A percentile compares a stretch with the other conserved stretches of the same genome.
Evolutionary conservation across 1,284 basidiomycete genomes (phyloP).

Genomic region (Ganoderma boninense): DNA sequence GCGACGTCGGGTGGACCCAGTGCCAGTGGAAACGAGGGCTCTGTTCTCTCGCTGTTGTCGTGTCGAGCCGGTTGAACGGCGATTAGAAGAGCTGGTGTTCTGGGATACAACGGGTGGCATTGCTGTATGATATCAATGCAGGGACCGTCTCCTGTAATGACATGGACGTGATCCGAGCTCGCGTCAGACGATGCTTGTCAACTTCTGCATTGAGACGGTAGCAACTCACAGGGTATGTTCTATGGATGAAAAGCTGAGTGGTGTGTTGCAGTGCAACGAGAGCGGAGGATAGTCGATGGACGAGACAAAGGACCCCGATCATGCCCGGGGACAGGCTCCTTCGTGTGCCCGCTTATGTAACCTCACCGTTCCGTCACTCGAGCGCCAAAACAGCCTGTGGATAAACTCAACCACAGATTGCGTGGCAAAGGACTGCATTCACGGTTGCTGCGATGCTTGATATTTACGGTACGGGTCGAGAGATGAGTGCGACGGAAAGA

Average conservation of each 20-base stretch:
- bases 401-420: not conserved
- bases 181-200: not conserved
- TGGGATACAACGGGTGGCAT: constrained; percentile 28
- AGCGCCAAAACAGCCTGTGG: not conserved
- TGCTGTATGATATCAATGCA: not conserved
- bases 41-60: constrained; percentile 35
- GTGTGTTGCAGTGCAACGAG: no score
- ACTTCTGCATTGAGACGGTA: not conserved
- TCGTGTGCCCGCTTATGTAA: constrained; percentile 3
- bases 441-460: not conserved
- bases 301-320: not conserved
- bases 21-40: not conserved
- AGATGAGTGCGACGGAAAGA: not conserved
- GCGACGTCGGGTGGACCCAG: constrained; percentile 25
- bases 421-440: no score
- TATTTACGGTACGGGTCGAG: not conserved
- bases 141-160: not conserved
- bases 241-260: not conserved
- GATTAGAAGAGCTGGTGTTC: constrained; percentile 15
- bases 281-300: not conserved
- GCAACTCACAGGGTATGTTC: constrained; percentile 2
- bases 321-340: not conserved
- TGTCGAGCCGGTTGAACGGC: constrained; percentile 27
- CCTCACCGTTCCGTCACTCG: not conserved
- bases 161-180: not conserved